These are phyloP conservation scores for Saccharomycopsis amapae DNA, from an alignment of 805 yeast genomes.

Conservation along the genomic window DNA sequence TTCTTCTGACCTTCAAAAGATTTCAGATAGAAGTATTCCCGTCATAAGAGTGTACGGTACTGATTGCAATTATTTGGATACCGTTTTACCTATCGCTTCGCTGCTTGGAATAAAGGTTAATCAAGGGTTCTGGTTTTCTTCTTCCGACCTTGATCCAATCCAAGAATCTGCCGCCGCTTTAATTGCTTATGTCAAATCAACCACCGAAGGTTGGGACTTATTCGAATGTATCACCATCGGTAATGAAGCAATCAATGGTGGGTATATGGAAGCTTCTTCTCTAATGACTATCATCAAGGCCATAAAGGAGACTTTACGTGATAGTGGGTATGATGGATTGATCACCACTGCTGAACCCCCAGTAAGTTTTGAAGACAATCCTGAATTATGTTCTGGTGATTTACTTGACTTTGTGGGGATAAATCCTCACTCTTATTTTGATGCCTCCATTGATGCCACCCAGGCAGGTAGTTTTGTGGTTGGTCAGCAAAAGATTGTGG, in stretches of 20 bases:
- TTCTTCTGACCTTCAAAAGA: constrained; percentile 47
- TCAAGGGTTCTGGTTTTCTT: constrained; percentile 81
- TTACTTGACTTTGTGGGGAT: constrained; percentile 79
- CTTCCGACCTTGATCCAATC: constrained; percentile 61
- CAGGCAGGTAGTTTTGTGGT: constrained; percentile 65
- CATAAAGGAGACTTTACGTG: constrained; percentile 50
- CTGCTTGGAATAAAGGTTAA: constrained; percentile 61
- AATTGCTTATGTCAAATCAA: constrained; percentile 38
- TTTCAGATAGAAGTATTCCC: constrained; percentile 53
- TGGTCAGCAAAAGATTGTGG: constrained; percentile 52
- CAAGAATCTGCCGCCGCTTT: constrained; percentile 51
- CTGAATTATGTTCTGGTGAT: constrained; percentile 60
- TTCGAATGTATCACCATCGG: constrained; percentile 77
- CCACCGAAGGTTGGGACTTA: constrained; percentile 59
- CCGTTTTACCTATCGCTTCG: constrained; percentile 55
- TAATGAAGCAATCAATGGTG: constrained; percentile 74
- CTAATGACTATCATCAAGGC: constrained; percentile 55
- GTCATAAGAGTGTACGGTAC: constrained; percentile 77
- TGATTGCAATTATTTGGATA: constrained; percentile 66
- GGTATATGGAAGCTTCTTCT: constrained; percentile 53
- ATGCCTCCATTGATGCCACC: constrained; percentile 50
- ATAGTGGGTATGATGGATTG: constrained; percentile 70
- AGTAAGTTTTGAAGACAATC: constrained; percentile 53
- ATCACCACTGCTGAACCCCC: constrained; percentile 90
- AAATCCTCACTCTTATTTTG: constrained; percentile 84